These are phyloP conservation scores for Blumeria graminis DNA, from an alignment of 2,329 filamentous ascomycete genomes.

Conservation along the genomic window DNA sequence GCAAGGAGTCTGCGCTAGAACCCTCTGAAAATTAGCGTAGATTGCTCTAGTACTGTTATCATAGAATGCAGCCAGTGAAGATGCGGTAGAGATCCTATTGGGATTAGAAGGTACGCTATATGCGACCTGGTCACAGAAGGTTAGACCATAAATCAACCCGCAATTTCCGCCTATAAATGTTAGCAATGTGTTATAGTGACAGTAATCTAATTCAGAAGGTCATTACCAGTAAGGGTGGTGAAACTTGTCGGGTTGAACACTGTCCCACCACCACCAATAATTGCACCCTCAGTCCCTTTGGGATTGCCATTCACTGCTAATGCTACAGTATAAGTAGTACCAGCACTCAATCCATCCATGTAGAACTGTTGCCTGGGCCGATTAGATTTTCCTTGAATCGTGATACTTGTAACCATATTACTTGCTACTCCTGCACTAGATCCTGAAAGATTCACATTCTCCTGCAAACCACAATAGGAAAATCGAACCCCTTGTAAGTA, in stretches of 20 bases:
- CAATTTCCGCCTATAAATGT: conserved; percentile 44
- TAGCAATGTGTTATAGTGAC: conserved; percentile 2
- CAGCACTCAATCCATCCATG: conserved; percentile 47
- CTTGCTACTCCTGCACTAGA: conserved; percentile 26
- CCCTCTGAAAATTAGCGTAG: conserved; percentile 60
- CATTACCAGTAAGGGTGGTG: conserved; percentile 49
- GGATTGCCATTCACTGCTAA: conserved; percentile 37
- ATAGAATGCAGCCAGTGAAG: conserved; percentile 45
- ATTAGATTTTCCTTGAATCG: conserved; percentile 36
- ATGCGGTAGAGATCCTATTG: conserved; percentile 30
- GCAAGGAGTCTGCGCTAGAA: conserved; percentile 65
- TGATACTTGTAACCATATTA: conserved; percentile 37
- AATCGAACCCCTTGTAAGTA: conserved; percentile 37
- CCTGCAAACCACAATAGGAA: conserved; percentile 62
- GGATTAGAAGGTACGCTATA: conserved; percentile 77
- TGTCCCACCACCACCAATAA: conserved; percentile 53
- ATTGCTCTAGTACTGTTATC: conserved; percentile 46
- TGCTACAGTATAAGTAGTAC: conserved; percentile 47
- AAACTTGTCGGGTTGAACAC: conserved; percentile 55
- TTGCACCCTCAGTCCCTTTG: conserved; percentile 26
- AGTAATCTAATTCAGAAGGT: neutral
- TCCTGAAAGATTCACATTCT: conserved; percentile 16
- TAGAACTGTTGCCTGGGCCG: conserved; percentile 76
- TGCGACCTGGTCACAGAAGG: conserved; percentile 69
- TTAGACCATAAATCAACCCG: conserved; percentile 62